A percentile compares a stretch with the other conserved stretches of the same genome.
These are phyloP conservation scores for Chernovozyma aurita DNA, from an alignment of 1,139 yeast genomes.

Conservation along the genomic window DNA sequence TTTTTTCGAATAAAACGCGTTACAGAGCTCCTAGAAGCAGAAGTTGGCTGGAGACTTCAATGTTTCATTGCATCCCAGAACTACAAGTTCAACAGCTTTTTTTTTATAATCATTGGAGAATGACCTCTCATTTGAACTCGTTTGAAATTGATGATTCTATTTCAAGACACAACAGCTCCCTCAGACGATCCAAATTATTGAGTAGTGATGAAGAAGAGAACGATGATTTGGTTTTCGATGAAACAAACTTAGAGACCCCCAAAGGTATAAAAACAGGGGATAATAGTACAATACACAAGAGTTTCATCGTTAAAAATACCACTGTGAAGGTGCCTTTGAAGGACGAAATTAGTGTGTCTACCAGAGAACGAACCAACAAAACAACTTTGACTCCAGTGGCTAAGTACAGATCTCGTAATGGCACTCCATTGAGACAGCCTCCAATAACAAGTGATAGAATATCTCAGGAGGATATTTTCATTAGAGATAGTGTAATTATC, in stretches of 20 bases:
- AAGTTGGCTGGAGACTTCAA: neutral
- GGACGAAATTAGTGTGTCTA: no score
- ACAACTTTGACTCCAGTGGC: no score
- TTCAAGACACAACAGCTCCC: neutral
- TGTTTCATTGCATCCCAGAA: neutral
- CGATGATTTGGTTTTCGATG: slow-evolving; percentile 22
- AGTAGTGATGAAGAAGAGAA: slow-evolving; percentile 4
- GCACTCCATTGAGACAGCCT: slow-evolving; percentile 15
- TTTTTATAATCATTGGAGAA: no score
- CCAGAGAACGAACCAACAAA: no score
- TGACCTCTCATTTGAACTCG: slow-evolving; percentile 8
- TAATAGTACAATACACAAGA: neutral
- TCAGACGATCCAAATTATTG: neutral
- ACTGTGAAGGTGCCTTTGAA: slow-evolving; percentile 14
- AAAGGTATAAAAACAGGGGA: slow-evolving; percentile 6
- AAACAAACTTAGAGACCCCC: slow-evolving; percentile 21
- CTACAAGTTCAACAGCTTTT: no score
- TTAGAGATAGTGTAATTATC: slow-evolving; percentile 16
- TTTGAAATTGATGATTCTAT: slow-evolving; percentile 7
- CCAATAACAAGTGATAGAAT: slow-evolving; percentile 6
- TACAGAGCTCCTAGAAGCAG: neutral
- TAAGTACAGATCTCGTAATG: slow-evolving; percentile 12
- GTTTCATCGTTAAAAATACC: slow-evolving; percentile 7
- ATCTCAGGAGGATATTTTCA: slow-evolving; percentile 8
- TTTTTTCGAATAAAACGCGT: no score